A percentile compares a stretch with the other conserved stretches of the same genome.
Conservation (phyloP, 805 yeast species). For the Ogataea thermomethanolica region DNA sequence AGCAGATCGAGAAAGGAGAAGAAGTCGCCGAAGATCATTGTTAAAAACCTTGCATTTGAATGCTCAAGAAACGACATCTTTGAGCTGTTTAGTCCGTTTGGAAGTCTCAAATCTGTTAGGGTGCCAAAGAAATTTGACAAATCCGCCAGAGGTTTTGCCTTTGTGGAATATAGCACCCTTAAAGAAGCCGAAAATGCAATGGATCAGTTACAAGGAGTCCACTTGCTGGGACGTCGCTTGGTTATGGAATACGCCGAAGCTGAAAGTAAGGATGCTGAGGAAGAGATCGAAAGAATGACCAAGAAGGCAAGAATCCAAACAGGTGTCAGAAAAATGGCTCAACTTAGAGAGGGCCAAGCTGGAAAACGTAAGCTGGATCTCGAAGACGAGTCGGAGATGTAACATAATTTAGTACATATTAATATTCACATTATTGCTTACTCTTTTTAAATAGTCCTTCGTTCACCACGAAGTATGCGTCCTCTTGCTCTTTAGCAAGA, state of each 20-base stretch:
- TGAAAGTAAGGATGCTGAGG: slow-evolving; percentile 81
- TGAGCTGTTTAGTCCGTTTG: slow-evolving; percentile 90
- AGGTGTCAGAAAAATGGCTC: slow-evolving; percentile 70
- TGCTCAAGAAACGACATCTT: slow-evolving; percentile 90
- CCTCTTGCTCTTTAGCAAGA: slow-evolving; percentile 32
- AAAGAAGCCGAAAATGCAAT: slow-evolving; percentile 94
- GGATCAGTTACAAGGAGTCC: slow-evolving; percentile 92
- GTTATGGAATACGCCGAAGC: slow-evolving; percentile 90
- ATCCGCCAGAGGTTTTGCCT: slow-evolving; percentile 95
- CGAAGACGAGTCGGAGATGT: slow-evolving; percentile 48
- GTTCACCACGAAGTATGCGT: slow-evolving; percentile 41
- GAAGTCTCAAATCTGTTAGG: slow-evolving; percentile 89
- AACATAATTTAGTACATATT: background rate
- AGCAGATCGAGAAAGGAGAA: slow-evolving; percentile 33
- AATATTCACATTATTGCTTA: slow-evolving; percentile 17
- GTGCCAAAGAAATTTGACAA: slow-evolving; percentile 96
- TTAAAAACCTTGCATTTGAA: slow-evolving; percentile 96
- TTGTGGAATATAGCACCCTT: slow-evolving; percentile 82
- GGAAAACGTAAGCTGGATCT: slow-evolving; percentile 72
- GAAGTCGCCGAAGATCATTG: slow-evolving; percentile 74
- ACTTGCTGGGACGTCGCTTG: slow-evolving; percentile 89
- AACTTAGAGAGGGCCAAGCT: slow-evolving; percentile 54
- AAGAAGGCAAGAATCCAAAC: slow-evolving; percentile 78
- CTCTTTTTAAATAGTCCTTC: slow-evolving; percentile 44
- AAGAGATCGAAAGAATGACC: slow-evolving; percentile 87